These are phyloP conservation scores for Orbilia blumenaviensis DNA, from an alignment of 2,329 filamentous ascomycete species.

Conservation along the genomic window DNA sequence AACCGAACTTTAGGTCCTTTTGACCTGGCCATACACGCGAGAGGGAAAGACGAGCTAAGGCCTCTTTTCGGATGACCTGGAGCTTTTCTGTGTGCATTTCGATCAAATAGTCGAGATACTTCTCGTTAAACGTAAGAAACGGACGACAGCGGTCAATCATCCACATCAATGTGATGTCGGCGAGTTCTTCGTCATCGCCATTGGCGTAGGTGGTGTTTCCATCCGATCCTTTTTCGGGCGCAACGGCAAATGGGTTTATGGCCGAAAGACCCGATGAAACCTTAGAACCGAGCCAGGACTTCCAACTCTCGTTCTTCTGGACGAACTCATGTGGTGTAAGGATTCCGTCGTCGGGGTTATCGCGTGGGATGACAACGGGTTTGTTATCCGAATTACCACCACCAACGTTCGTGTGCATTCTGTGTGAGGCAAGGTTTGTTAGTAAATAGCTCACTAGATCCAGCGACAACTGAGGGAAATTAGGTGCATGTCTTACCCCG, in stretches of 20 bases:
- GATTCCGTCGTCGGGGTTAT: conserved; percentile 40
- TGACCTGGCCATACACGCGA: conserved; percentile 35
- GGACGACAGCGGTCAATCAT: conserved; percentile 60
- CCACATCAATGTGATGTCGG: conserved; percentile 62
- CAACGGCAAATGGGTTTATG: conserved; percentile 27
- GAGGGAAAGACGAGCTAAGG: conserved; percentile 5
- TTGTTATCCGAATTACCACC: conserved; percentile 62
- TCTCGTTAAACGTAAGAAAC: conserved; percentile 56
- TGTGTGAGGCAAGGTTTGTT: conserved; percentile 57
- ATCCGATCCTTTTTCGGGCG: conserved; percentile 35
- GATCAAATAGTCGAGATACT: conserved; percentile 51
- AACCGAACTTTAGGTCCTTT: conserved; percentile 39
- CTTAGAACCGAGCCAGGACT: conserved; percentile 1
- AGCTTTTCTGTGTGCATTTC: conserved; percentile 40
- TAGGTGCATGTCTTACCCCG: conserved; percentile 27
- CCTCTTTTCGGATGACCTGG: conserved; percentile 29
- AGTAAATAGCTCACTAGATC: background rate
- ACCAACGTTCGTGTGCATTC: conserved; percentile 66
- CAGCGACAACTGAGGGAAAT: background rate
- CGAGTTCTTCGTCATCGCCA: conserved; percentile 56
- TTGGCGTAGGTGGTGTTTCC: conserved; percentile 28
- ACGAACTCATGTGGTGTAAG: conserved; percentile 33
- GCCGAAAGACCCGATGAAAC: conserved; percentile 32
- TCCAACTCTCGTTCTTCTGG: conserved; percentile 38
- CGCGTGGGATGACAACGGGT: conserved; percentile 39